Evolutionary conservation across 2,329 filamentous ascomycete species (phyloP), one percentile per base, ranked within the genome.

Genomic region (Colletotrichum salicis): DNA sequence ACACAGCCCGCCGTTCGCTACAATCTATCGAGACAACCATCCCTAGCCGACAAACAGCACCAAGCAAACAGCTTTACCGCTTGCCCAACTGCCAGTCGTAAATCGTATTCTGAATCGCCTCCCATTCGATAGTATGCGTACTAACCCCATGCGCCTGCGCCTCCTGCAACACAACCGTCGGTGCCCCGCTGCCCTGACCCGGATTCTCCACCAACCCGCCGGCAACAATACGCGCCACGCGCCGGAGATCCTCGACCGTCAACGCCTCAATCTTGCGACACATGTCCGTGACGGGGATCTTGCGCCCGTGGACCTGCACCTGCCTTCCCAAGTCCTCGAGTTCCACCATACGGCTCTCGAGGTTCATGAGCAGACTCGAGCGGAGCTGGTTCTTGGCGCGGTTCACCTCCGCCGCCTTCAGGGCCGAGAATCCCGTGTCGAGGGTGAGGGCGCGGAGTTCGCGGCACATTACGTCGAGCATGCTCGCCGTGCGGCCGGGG

Each of bases 341-440:
- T 84, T 98, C 96, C 11, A 99, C 95, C 95, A 99, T 98, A 72
- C 96, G 89, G 76, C 91, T 95, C 85, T 99, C 96, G 33, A 99
- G 90, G 83, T 99, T 99, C 96, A 99, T 99, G 61, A 99, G 88
- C 52, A 99, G 86, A 69, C 91, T 93, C 15, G 92, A 95, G 54
- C 95, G 91, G 19, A 99, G 90, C 85, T 99, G 96, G 82, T 99
- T 99, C 89, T 99, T 99, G 22, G 96, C 96, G 61, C 96, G 92
- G 79, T 91, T 90, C 70, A 99, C 96, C 83, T 99, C 96, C 45
- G 86, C 87, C 2, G 90, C 84, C 76, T 92, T 90, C 11, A 99
- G 87, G 2, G 92, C 88, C 0, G 89, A 86, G 80, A 92, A 94
- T 33, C 95, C 95, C 0, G 86, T 89, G 66, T 95, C 92, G 31